Percentiles rank a stretch among this genome's conserved stretches.
These are phyloP conservation scores for Arachis stenosperma DNA, from an alignment of 306 rosid species.

Conservation along the genomic window DNA sequence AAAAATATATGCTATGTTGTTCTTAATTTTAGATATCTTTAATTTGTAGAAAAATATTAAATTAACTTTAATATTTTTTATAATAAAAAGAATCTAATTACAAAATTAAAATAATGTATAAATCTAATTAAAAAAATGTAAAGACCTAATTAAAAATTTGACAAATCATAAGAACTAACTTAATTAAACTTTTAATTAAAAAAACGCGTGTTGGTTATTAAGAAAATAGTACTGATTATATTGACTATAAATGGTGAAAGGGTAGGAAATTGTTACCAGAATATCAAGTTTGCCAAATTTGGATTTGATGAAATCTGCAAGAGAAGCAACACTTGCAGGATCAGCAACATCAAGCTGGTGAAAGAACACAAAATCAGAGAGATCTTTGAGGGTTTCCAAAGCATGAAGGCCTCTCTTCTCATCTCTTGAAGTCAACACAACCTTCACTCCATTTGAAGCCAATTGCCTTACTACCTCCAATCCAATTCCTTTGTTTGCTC, in stretches of 20 bases:
- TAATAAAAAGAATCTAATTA: too few species aligned
- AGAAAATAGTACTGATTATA: too few species aligned
- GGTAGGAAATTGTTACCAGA: conserved; percentile 36
- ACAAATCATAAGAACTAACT: conserved; percentile 34
- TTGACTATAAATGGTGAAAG: too few species aligned
- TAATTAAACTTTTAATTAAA: too few species aligned
- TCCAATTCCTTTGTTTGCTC: conserved; percentile 50
- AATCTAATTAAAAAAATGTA: too few species aligned
- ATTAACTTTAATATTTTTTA: too few species aligned
- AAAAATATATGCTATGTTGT: too few species aligned
- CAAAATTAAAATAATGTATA: too few species aligned
- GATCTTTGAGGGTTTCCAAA: conserved; percentile 22
- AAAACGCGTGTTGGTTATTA: too few species aligned
- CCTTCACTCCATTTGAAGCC: conserved; percentile 47
- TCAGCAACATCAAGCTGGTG: conserved; percentile 48
- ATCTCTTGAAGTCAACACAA: conserved; percentile 51
- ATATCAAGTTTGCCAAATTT: conserved; percentile 52
- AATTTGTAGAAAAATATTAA: too few species aligned
- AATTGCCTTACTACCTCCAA: conserved; percentile 41
- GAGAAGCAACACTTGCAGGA: conserved; percentile 44
- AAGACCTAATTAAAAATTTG: too few species aligned
- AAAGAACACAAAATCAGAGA: conserved; percentile 40
- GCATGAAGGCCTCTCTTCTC: conserved; percentile 50
- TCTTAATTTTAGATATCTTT: too few species aligned
- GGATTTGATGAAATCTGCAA: conserved; percentile 40